A percentile compares a stretch with the other conserved stretches of the same genome.
Conservation (phyloP, 2,329 filamentous ascomycete genomes). For the Pseudonectria buxi region DNA sequence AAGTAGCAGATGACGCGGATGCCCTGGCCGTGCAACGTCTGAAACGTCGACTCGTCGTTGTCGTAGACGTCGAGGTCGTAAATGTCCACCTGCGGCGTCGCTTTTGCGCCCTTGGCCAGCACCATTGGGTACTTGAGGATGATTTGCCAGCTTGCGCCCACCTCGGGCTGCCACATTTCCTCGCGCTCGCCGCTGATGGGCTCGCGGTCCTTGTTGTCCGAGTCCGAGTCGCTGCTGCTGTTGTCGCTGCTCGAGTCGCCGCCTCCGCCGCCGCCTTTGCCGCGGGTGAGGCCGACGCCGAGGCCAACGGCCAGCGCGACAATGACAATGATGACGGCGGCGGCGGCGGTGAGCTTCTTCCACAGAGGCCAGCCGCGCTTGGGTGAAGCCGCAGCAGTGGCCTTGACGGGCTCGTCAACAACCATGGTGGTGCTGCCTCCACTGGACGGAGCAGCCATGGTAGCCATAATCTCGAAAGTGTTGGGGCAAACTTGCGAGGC, state of each 20-base stretch:
- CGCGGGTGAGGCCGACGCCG: conserved; percentile 45
- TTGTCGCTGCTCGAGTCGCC: conserved; percentile 6
- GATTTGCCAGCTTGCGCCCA: conserved; percentile 55
- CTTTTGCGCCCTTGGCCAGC: conserved; percentile 33
- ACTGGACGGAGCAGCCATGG: neutral
- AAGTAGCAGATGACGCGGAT: conserved; percentile 70
- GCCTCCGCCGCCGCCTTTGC: conserved; percentile 14
- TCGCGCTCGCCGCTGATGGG: conserved; percentile 15
- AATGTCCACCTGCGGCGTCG: conserved; percentile 43
- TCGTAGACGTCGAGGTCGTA: conserved; percentile 50
- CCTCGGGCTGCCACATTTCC: conserved; percentile 44
- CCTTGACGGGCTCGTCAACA: conserved; percentile 6
- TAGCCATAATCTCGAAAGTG: too few species aligned
- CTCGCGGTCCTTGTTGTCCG: conserved; percentile 14
- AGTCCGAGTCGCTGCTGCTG: conserved; percentile 2
- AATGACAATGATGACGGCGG: conserved; percentile 19
- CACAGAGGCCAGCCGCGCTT: conserved; percentile 21
- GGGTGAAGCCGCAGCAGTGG: neutral
- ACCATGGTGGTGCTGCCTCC: conserved; percentile 8
- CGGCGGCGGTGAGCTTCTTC: conserved; percentile 25
- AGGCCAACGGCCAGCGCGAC: conserved; percentile 48
- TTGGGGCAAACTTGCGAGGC: too few species aligned
- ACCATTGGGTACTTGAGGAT: conserved; percentile 41
- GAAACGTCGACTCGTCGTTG: conserved; percentile 35
- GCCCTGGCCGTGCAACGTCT: conserved; percentile 49